Evolutionary conservation across 1,284 basidiomycete genomes (phyloP).

Genomic region (Volvariella surrecta): DNA sequence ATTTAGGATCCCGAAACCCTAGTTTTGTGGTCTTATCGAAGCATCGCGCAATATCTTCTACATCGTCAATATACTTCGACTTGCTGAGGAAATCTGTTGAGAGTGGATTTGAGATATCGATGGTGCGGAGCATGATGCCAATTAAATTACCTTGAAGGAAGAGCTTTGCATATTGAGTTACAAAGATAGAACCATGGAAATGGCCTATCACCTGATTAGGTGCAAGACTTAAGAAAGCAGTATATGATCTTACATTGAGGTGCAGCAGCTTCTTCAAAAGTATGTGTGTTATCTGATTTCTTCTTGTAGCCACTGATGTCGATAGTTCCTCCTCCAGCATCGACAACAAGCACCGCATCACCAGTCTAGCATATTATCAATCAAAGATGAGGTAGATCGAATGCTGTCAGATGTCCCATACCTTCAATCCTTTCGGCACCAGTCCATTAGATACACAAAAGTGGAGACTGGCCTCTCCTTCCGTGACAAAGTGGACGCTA

Average conservation of each 20-base stretch:
- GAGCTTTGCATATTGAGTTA: conserved; percentile 22
- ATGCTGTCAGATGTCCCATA: neutral
- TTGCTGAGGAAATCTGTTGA: conserved; percentile 21
- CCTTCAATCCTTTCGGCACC: conserved; percentile 4
- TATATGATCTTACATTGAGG: conserved; percentile 18
- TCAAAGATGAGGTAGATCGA: neutral
- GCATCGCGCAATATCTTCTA: conserved; percentile 24
- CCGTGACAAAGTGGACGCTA: conserved; percentile 14
- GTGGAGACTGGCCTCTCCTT: conserved; percentile 17
- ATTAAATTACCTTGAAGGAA: conserved; percentile 14
- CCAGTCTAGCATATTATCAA: neutral
- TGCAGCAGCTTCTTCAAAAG: conserved; percentile 23
- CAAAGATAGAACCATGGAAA: conserved; percentile 25
- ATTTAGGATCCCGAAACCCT: conserved; percentile 25
- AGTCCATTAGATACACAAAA: conserved; percentile 11
- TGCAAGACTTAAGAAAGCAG: neutral
- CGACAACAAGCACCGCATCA: conserved; percentile 22
- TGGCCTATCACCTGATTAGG: conserved; percentile 14
- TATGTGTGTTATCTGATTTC: conserved; percentile 11
- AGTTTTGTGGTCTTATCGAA: conserved; percentile 35
- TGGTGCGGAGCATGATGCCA: neutral
- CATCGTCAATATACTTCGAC: conserved; percentile 24
- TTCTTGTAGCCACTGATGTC: conserved; percentile 25
- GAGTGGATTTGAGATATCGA: neutral
- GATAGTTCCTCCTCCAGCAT: conserved; percentile 28